A percentile compares a stretch with the other conserved stretches of the same genome.
Evolutionary conservation across 805 yeast genomes (phyloP).

Genomic region (Pichia heedii): DNA sequence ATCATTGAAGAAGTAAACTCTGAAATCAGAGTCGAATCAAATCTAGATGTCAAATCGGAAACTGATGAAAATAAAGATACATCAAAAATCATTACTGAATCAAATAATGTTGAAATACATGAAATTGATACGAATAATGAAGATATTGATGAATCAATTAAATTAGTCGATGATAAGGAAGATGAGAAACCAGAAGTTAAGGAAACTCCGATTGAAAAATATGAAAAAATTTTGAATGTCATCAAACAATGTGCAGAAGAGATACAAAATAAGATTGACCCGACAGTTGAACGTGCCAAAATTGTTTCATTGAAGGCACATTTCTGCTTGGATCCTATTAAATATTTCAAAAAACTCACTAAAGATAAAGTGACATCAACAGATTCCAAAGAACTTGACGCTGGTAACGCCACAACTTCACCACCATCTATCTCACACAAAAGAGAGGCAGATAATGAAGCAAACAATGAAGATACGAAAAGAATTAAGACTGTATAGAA

Average conservation of each 20-base stretch:
- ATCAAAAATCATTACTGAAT: no score
- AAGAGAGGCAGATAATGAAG: not conserved
- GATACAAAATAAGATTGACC: constrained; percentile 34
- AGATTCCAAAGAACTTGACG: no score
- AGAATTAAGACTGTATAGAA: constrained; percentile 3
- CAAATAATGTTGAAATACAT: not conserved
- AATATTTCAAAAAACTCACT: constrained; percentile 18
- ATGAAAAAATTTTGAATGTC: constrained; percentile 35
- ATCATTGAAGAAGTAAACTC: constrained; percentile 1
- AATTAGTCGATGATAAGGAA: not conserved
- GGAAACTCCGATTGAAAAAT: constrained; percentile 22
- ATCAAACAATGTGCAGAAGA: constrained; percentile 41
- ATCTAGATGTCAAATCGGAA: not conserved
- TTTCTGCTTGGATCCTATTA: constrained; percentile 49
- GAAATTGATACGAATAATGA: constrained; percentile 8
- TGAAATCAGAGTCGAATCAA: not conserved
- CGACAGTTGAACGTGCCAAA: constrained; percentile 54
- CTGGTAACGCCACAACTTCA: not conserved
- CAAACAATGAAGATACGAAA: not conserved
- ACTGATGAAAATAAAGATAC: not conserved
- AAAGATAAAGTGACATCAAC: not conserved
- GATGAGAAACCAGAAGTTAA: constrained; percentile 1
- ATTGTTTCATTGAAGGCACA: constrained; percentile 55
- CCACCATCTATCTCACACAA: not conserved
- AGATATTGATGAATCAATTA: not conserved